Evolutionary conservation across 805 yeast species (phyloP), one percentile per base, ranked within the genome.

Genomic region (Zygosaccharomyces rouxii): DNA sequence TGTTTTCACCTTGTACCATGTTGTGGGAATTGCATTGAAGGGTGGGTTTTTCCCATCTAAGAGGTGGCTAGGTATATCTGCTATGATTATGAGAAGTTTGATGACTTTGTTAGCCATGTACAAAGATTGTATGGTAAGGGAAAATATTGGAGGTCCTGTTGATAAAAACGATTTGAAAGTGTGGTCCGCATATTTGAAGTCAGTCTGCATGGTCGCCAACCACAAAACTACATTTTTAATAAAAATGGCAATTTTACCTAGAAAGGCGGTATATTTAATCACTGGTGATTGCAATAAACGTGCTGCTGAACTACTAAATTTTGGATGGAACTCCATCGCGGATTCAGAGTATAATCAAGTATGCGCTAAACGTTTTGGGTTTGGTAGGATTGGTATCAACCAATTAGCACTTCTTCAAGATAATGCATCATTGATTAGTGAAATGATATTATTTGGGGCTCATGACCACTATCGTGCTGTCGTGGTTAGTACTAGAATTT

Each of bases 241-340:
- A 57, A 86, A 82, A 54, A 70, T 87, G 48, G 77, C 88, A 2
- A 83, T 79, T 37, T 80, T 86, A 46, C 89, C 95, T 37, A 76
- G 84, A 62, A 80, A 80, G 53, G 89, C 89, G 1, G 80, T 89
- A 51, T 72, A 70, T 67, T 72, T 72, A 46, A 78, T 87, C 38
- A 75, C 87, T 0, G 83, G 81, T 9, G 81, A 79, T 57, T 68
- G 86, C 53, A 75, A 95, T 53, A 73, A 74, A 10, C 71, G 84
- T 52, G 75, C 83, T 38, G 79, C 89, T 0, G 55, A 53, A 11
- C 64, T 86, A 38, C 56, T 88, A 10, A 71, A 74, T 48, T 76
- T 73, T 46, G 74, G 80, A n/a, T 89, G 97, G 97, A 83, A 82
- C 52, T 69, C 76, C 10, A 71, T 89, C 44, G 94, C 89, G 16